Conservation (phyloP, 1,284 basidiomycete species). For the Moesziomyces sp. region DNA sequence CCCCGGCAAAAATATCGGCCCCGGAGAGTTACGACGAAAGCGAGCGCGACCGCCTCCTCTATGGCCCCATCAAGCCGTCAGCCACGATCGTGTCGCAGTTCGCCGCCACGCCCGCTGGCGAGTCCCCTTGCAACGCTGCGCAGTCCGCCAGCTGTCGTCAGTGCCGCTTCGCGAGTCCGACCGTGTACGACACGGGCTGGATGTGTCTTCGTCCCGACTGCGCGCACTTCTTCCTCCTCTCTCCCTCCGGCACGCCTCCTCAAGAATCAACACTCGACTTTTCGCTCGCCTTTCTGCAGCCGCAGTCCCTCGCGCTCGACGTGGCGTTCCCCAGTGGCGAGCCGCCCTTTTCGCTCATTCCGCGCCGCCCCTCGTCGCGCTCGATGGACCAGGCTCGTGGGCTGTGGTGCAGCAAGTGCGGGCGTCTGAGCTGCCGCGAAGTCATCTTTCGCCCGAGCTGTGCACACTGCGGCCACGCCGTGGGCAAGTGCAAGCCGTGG, state of each 20-base stretch:
- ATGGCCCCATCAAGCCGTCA: conserved; percentile 4
- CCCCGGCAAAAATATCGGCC: not conserved
- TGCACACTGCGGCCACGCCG: conserved; percentile 17
- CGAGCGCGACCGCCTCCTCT: conserved; percentile 10
- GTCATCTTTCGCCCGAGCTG: conserved; percentile 27
- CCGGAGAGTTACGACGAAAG: not conserved
- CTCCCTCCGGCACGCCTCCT: not conserved
- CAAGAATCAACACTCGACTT: conserved; percentile 10
- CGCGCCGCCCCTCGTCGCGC: not conserved
- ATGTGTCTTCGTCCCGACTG: conserved; percentile 41
- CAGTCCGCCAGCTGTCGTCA: conserved; percentile 16
- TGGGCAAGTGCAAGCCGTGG: conserved; percentile 22
- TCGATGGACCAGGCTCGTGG: conserved; percentile 34
- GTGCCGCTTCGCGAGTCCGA: conserved; percentile 13
- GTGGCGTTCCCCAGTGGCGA: conserved; percentile 10
- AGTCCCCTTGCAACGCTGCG: conserved; percentile 12
- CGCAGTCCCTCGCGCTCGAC: conserved; percentile 11
- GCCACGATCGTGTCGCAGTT: conserved; percentile 16
- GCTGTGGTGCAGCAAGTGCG: conserved; percentile 36
- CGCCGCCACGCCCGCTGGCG: not conserved
- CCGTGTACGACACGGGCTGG: conserved; percentile 40
- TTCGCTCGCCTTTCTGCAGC: conserved; percentile 8
- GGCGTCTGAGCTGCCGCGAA: conserved; percentile 41
- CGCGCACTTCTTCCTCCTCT: conserved; percentile 24
- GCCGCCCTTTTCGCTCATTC: conserved; percentile 30